Conservation (phyloP, 805 yeast species). For the Cyberlindnera lachancei region DNA sequence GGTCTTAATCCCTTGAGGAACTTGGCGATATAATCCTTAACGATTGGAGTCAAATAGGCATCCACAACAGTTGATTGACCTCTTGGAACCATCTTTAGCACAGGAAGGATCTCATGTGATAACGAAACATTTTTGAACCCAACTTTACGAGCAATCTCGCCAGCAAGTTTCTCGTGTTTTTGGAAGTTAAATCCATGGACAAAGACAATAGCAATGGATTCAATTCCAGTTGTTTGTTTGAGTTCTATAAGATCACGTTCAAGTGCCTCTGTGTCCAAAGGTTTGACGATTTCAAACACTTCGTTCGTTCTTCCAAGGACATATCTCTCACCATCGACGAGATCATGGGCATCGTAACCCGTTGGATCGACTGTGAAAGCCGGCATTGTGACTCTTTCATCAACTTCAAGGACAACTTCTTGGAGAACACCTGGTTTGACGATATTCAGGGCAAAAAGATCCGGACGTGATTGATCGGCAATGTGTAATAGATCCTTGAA, state of each 20-base stretch:
- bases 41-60: conserved; percentile 38
- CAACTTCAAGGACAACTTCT: conserved; percentile 36
- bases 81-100: conserved; percentile 32
- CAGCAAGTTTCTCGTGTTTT: conserved; percentile 29
- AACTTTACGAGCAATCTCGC: conserved; percentile 26
- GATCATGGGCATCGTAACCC: conserved; percentile 23
- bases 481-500: conserved; percentile 42
- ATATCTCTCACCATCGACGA: conserved; percentile 28
- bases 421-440: conserved; percentile 40
- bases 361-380: conserved; percentile 43
- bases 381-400: conserved; percentile 53
- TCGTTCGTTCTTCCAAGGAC: conserved; percentile 34
- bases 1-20: conserved; percentile 25
- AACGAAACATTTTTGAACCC: conserved; percentile 22
- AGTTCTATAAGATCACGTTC: conserved; percentile 17
- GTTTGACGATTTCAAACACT: conserved; percentile 30
- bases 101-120: conserved; percentile 24
- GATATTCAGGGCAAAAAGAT: conserved; percentile 41
- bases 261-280: conserved; percentile 23
- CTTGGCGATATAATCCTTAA: conserved; percentile 31
- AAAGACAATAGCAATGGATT: conserved; percentile 28
- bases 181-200: conserved; percentile 31
- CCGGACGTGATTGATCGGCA: conserved; percentile 47
- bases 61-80: conserved; percentile 37
- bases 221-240: conserved; percentile 20